A percentile compares a stretch with the other conserved stretches of the same genome.
Evolutionary conservation across 1,284 basidiomycete species (phyloP).

Genomic region (Irpex rosettiformis): DNA sequence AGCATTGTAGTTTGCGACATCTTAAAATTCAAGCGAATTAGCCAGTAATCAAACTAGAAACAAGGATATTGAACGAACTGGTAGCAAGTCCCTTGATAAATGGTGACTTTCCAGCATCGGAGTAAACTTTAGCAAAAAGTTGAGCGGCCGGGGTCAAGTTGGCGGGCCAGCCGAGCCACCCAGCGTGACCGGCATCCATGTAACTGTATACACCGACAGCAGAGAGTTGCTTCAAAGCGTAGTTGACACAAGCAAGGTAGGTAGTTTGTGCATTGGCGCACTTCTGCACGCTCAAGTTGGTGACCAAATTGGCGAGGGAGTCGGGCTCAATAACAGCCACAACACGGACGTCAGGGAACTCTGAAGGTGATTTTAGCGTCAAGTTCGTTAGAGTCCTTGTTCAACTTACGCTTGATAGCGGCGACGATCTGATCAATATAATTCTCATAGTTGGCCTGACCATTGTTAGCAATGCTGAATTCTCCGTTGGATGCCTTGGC

Average conservation of each 20-base stretch:
- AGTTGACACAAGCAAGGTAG: conserved; percentile 51
- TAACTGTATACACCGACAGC: conserved; percentile 56
- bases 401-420: conserved; percentile 45
- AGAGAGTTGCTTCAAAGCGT: conserved; percentile 55
- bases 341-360: conserved; percentile 57
- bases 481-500: conserved; percentile 65
- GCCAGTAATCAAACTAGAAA: background rate
- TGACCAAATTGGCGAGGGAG: conserved; percentile 58
- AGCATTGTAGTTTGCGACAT: conserved; percentile 66
- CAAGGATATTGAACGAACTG: conserved; percentile 23
- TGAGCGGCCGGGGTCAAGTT: conserved; percentile 57
- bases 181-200: conserved; percentile 63
- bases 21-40: conserved; percentile 16
- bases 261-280: conserved; percentile 49
- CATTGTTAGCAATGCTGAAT: conserved; percentile 53
- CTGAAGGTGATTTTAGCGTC: conserved; percentile 29
- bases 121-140: conserved; percentile 49
- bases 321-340: conserved; percentile 65
- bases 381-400: background rate
- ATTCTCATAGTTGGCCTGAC: conserved; percentile 50
- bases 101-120: conserved; percentile 44
- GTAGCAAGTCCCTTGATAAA: conserved; percentile 61
- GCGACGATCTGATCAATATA: conserved; percentile 63
- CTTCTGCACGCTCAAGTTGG: conserved; percentile 57
- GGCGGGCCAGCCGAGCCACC: conserved; percentile 66